Evolutionary conservation across 768 basidiomycete genomes (phyloP), one percentile per base, ranked within the genome.

Genomic region (Boletus subcaerulescens): DNA sequence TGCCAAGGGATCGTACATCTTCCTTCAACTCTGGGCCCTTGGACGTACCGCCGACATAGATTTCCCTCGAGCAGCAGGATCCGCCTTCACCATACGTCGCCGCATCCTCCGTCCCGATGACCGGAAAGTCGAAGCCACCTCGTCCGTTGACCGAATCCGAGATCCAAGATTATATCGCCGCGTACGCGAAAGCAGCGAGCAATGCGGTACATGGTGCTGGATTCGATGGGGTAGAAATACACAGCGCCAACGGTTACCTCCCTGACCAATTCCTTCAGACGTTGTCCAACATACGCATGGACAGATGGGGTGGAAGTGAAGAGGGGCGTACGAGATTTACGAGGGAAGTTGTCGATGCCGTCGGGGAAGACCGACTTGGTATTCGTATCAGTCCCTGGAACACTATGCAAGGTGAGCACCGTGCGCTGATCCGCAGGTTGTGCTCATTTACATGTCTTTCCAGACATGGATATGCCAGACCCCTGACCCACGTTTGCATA

Each of bases 291-390:
- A 59, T 73, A 14, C 76, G 85, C 17, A 80, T 77, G 15, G 86
- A 89, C 65, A 72, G 76, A 49, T 91, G 86, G 65, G 89, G 89
- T 0, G 87, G 89, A 1, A 80, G 77, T 33, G 60, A 79, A 42
- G 78, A 80, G 58, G 80, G 80, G 51, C 64, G 82, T 12, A 63
- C 71, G 1, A 69, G 78, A 14, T 82, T 85, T 62, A 55, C 66
- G 2, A 68, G 78, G n/a, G 74, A 79, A 60, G 69, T 81, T 35
- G 60, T 77, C 24, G 11, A 70, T 1, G 76, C 73, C 2, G 67
- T 82, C 38, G 82, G 83, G 2, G 61, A 67, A 26, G 74, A 79
- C 38, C 71, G 70, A 22, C 71, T 73, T 8, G 78, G 70, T 2
- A 69, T 81, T 45, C 71, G 80, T 8, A 41, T 81, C 20, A 75